These are phyloP conservation scores for Nasturtium officinale DNA, from an alignment of 345 rosid species.

Conservation along the genomic window DNA sequence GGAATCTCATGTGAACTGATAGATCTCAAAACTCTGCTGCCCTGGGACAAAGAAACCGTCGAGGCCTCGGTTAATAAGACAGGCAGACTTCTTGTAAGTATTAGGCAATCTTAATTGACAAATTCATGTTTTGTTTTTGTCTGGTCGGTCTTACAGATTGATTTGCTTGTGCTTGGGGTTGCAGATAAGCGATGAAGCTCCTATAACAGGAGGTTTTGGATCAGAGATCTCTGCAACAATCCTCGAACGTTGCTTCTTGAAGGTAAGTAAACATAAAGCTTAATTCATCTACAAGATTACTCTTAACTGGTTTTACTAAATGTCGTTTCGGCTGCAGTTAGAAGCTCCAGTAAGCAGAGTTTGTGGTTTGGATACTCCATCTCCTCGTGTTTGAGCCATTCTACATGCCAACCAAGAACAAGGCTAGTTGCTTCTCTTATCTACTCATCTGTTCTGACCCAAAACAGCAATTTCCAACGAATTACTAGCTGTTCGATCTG, in stretches of 20 bases:
- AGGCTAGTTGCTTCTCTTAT: slow-evolving; percentile 44
- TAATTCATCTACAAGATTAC: not conserved
- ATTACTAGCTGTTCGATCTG: slow-evolving; percentile 47
- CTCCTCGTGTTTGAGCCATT: slow-evolving; percentile 95
- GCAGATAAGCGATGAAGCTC: slow-evolving; percentile 95
- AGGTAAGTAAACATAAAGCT: slow-evolving; percentile 43
- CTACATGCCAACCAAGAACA: slow-evolving; percentile 87
- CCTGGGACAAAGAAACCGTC: slow-evolving; percentile 92
- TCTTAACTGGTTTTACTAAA: not conserved
- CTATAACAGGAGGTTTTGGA: slow-evolving; percentile 92
- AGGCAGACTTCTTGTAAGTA: slow-evolving; percentile 78
- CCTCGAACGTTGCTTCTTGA: slow-evolving; percentile 79
- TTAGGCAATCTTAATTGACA: not conserved
- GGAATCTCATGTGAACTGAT: slow-evolving; percentile 92
- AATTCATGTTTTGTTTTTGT: not conserved
- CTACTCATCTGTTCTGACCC: not conserved
- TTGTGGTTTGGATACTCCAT: slow-evolving; percentile 91
- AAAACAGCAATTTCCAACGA: not conserved
- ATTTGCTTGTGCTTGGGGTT: slow-evolving; percentile 18
- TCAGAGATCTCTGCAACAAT: slow-evolving; percentile 92
- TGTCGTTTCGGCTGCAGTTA: slow-evolving; percentile 51
- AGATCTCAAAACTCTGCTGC: slow-evolving; percentile 79
- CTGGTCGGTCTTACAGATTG: not conserved
- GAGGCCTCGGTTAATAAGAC: slow-evolving; percentile 87
- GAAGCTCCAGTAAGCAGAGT: slow-evolving; percentile 88